A percentile compares a stretch with the other conserved stretches of the same genome.
Conservation (phyloP, 1,284 basidiomycete species). For the Ustilago trichophora region DNA sequence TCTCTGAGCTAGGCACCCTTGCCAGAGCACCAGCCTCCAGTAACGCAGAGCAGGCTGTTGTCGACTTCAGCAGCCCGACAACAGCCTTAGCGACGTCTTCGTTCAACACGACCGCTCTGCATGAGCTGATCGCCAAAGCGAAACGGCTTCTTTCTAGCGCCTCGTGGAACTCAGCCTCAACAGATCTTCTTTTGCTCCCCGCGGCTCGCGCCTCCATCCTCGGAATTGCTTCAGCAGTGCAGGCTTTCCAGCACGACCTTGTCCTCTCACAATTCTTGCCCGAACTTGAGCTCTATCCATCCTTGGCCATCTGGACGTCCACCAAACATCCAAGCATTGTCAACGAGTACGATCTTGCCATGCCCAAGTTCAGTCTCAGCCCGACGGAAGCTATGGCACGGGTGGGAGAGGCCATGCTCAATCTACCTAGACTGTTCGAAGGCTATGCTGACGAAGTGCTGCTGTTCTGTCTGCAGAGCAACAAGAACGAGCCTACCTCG, state of each 20-base stretch:
- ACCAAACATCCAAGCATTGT: constrained; percentile 38
- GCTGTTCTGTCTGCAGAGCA: constrained; percentile 71
- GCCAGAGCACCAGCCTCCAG: constrained; percentile 1
- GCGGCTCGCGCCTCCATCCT: constrained; percentile 74
- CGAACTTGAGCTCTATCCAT: constrained; percentile 78
- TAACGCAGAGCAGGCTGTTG: not conserved
- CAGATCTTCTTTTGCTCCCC: constrained; percentile 69
- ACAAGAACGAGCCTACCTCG: constrained; percentile 65
- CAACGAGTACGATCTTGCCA: constrained; percentile 74
- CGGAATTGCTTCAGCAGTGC: constrained; percentile 77
- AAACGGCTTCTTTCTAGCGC: constrained; percentile 17
- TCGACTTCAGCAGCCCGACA: constrained; percentile 16
- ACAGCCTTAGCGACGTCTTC: constrained; percentile 25
- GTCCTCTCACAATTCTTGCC: constrained; percentile 84
- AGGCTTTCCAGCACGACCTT: constrained; percentile 79
- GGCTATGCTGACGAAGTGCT: constrained; percentile 90
- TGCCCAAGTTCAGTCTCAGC: constrained; percentile 92
- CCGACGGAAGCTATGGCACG: constrained; percentile 87
- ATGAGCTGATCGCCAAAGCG: constrained; percentile 18
- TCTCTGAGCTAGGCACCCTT: constrained; percentile 23
- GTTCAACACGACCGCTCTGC: constrained; percentile 23
- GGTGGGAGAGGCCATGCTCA: constrained; percentile 89
- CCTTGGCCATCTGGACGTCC: constrained; percentile 75
- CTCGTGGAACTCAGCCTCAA: constrained; percentile 13
- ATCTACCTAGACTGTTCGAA: constrained; percentile 91